Conservation (phyloP, 768 basidiomycete species). For the Suillus placidus region DNA sequence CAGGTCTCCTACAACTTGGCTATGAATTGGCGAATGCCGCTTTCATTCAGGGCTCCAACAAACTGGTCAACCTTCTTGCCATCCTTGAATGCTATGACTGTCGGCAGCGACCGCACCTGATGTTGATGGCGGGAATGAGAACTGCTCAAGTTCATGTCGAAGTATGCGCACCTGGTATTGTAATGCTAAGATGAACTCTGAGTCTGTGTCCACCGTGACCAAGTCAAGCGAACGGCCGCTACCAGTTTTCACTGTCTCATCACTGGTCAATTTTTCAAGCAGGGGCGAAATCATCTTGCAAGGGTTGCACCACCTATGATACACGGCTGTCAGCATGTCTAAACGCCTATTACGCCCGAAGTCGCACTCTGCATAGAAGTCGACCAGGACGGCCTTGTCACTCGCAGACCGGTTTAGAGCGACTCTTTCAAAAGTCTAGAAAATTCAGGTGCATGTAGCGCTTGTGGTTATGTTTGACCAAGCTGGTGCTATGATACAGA, state of each 20-base stretch:
- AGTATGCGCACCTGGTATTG: conserved; percentile 48
- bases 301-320: conserved; percentile 73
- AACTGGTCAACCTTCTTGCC: conserved; percentile 64
- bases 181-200: conserved; percentile 51
- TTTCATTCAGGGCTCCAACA: conserved; percentile 56
- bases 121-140: not conserved
- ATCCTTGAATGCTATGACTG: conserved; percentile 75
- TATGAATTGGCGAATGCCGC: conserved; percentile 48
- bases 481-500: conserved; percentile 9
- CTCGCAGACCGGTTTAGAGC: conserved; percentile 36
- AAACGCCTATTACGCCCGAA: conserved; percentile 10
- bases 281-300: conserved; percentile 75
- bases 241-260: conserved; percentile 47
- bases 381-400: conserved; percentile 66
- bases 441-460: not conserved
- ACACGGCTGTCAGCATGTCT: conserved; percentile 6
- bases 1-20: conserved; percentile 34
- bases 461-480: conserved; percentile 7
- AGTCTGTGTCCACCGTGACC: conserved; percentile 68
- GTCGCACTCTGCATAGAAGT: conserved; percentile 81
- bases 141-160: not conserved
- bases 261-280: conserved; percentile 58
- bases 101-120: conserved; percentile 77
- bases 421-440: conserved; percentile 39
- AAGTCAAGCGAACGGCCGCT: conserved; percentile 66